These are phyloP conservation scores for Sugiyamaella americana DNA, from an alignment of 805 yeast species.

Conservation along the genomic window DNA sequence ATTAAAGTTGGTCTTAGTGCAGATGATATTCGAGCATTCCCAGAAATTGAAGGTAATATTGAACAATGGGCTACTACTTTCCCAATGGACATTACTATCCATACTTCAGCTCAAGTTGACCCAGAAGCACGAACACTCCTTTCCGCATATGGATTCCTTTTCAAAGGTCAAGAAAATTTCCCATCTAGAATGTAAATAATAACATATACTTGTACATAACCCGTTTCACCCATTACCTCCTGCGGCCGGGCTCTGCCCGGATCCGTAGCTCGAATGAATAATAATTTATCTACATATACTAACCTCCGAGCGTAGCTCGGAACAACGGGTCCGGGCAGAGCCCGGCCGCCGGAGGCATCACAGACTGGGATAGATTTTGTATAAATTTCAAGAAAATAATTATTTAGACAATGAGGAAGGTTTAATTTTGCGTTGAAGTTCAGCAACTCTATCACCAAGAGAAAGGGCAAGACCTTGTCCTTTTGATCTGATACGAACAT, in stretches of 20 bases:
- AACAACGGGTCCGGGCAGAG: too few species aligned
- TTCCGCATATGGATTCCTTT: slow-evolving; percentile 78
- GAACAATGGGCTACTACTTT: slow-evolving; percentile 84
- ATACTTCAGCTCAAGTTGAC: slow-evolving; percentile 86
- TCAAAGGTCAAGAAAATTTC: slow-evolving; percentile 47
- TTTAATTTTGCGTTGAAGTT: slow-evolving; percentile 45
- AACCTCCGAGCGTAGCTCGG: too few species aligned
- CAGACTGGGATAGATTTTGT: background rate
- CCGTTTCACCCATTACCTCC: background rate
- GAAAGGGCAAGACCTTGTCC: slow-evolving; percentile 96
- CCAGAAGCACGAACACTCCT: slow-evolving; percentile 80
- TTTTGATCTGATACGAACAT: slow-evolving; percentile 92
- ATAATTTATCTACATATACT: slow-evolving; percentile 1
- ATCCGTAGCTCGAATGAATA: background rate
- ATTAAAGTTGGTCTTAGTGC: slow-evolving; percentile 77
- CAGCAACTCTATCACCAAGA: slow-evolving; percentile 87
- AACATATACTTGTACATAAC: background rate
- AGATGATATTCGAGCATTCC: slow-evolving; percentile 75
- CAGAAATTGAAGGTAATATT: slow-evolving; percentile 86
- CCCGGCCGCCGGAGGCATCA: background rate
- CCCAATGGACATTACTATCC: slow-evolving; percentile 79
- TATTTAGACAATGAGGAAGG: background rate
- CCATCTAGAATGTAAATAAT: slow-evolving; percentile 16
- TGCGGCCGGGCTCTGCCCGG: background rate
- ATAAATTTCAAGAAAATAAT: background rate